Base-by-base conservation (phyloP, 345 rosid species). In the Diplotaxis tenuifolia region DNA sequence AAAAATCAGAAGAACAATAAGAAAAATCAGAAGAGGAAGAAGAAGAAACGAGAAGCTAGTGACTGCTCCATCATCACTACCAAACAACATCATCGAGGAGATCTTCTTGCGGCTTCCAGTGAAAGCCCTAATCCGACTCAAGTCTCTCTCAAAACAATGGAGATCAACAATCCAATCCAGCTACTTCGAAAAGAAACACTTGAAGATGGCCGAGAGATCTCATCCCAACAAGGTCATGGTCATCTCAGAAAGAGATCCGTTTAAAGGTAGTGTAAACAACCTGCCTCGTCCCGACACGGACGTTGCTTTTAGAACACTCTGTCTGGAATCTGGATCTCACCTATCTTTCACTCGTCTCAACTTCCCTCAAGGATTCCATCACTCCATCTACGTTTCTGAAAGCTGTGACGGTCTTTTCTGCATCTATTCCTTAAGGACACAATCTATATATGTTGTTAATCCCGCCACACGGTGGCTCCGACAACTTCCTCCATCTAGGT, bases 141-240 rank as follows among this genome's bases (percentile, higher is more conserved):
- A 60, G 45, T 23, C 14, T 25, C 55, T 74, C 27, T 42, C 72
- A 14, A 74, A 60, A 50, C 62, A 59, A 23, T 75, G 78, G 70
- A 65, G 57, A 47, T 1, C 0, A n/a, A 28, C 18, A 27, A 65
- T 65, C 16, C 18, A 9, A 21, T 40, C 68, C 36, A 1, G 0
- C 23, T 9, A 2, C 28, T 75, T 75, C 19, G 2, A 5, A 67
- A 18, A 75, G 54, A 34, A 23, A 50, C 78, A 67, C 31, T 59
- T 21, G 29, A 67, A 50, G 28, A 21, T 74, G 8, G 22, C 25
- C 5, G 3, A 67, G 47, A 23, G 25, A 23, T 23, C 25, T 1
- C 25, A 23, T 40, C 47, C 12, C 14, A 15, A 15, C 47, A 53
- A 52, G 2, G 0, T 53, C 14, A 16, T 72, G 27, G 5, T 23